These are phyloP conservation scores for Warburgia ugandensis DNA, from an alignment of 164 flowering plant species.

Conservation along the genomic window DNA sequence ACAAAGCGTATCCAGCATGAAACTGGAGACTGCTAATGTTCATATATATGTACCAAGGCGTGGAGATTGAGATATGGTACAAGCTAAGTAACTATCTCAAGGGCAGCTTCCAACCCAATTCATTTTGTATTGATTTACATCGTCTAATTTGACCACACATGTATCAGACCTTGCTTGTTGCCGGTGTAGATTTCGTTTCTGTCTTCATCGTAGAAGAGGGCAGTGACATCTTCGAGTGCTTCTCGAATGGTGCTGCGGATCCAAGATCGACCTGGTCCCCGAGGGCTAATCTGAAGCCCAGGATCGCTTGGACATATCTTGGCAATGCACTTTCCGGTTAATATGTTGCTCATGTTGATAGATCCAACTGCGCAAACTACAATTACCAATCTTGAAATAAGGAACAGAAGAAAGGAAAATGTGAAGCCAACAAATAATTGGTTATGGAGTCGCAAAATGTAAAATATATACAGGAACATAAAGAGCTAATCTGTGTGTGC, in stretches of 20 bases:
- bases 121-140: too few relatives aligned
- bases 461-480: too few relatives aligned
- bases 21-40: too few relatives aligned
- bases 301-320: conserved; percentile 19
- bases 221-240: conserved; percentile 27
- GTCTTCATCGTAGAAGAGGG: conserved; percentile 29
- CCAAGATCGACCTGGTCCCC: conserved; percentile 3
- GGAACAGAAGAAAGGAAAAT: too few relatives aligned
- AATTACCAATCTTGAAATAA: background rate
- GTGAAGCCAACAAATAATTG: too few relatives aligned
- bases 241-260: conserved; percentile 20
- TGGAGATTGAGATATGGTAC: too few relatives aligned
- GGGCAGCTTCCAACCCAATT: too few relatives aligned
- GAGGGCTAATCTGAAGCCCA: conserved; percentile 10
- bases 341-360: conserved; percentile 30
- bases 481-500: too few relatives aligned
- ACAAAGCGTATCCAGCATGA: too few relatives aligned
- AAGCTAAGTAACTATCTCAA: too few relatives aligned
- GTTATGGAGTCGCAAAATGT: too few relatives aligned
- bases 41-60: too few relatives aligned
- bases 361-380: conserved; percentile 25
- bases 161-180: conserved; percentile 24
- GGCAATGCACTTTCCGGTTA: conserved; percentile 30
- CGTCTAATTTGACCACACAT: conserved; percentile 25
- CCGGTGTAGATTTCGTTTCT: conserved; percentile 28